Conservation (phyloP, 257 asterid species). For the Pogostemon cablin region DNA sequence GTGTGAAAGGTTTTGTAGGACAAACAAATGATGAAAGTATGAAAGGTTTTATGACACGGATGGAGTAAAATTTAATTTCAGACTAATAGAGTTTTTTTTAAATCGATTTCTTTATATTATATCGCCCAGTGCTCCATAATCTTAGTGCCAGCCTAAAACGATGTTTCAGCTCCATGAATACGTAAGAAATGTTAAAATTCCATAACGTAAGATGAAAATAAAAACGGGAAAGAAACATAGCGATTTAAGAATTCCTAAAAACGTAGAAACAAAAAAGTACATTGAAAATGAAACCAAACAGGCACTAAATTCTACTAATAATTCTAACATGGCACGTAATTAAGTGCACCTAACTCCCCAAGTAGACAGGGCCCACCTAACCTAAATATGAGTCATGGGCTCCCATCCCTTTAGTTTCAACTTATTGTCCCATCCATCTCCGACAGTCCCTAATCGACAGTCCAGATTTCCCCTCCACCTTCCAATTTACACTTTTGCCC, state of each 20-base stretch:
- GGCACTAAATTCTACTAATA: slow-evolving; percentile 19
- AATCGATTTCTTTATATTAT: no score
- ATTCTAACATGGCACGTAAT: slow-evolving; percentile 18
- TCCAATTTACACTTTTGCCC: slow-evolving; percentile 31
- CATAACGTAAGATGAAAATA: neutral
- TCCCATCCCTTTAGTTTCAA: slow-evolving; percentile 21
- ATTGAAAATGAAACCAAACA: slow-evolving; percentile 21
- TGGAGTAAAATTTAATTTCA: no score
- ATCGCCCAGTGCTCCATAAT: no score
- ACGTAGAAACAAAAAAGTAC: slow-evolving; percentile 20
- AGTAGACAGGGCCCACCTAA: slow-evolving; percentile 14
- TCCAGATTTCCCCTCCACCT: slow-evolving; percentile 5
- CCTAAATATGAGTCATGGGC: slow-evolving; percentile 8
- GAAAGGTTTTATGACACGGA: no score
- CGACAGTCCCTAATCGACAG: slow-evolving; percentile 40
- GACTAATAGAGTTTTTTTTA: no score
- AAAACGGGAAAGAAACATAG: neutral
- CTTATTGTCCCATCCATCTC: slow-evolving; percentile 38
- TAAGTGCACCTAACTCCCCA: slow-evolving; percentile 14
- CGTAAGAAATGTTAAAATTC: neutral
- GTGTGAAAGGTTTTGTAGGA: no score
- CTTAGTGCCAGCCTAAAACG: no score
- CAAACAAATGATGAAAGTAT: no score
- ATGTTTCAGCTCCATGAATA: no score
- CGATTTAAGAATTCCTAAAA: neutral